phyloP scores from a whole-genome alignment of 208 protist genomes.

The Trypanosoma lewisi region DNA sequence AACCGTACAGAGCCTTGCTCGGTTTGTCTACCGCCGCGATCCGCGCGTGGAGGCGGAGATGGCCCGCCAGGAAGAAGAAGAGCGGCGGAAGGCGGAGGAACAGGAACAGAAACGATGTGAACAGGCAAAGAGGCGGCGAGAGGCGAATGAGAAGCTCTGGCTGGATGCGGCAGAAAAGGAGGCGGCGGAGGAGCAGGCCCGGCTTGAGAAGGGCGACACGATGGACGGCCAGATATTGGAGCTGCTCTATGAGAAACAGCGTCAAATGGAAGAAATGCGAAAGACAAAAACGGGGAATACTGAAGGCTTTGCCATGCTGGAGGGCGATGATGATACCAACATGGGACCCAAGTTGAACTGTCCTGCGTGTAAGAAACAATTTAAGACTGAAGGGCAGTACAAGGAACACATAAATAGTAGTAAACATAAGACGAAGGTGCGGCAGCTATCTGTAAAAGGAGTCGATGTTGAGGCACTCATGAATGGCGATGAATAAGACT shows the following conservation, averaged over 20 bases:
- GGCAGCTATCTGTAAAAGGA: conserved; percentile 79
- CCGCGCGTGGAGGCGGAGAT: conserved; percentile 75
- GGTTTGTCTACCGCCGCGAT: conserved; percentile 86
- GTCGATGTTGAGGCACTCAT: conserved; percentile 73
- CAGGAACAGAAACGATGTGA: conserved; percentile 54
- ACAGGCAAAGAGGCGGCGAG: conserved; percentile 49
- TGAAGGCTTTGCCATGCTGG: conserved; percentile 75
- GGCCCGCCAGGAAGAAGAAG: conserved; percentile 56
- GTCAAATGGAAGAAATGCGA: conserved; percentile 59
- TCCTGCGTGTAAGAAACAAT: conserved; percentile 86
- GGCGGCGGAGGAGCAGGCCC: conserved; percentile 62
- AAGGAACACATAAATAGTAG: conserved; percentile 86
- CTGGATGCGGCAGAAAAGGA: conserved; percentile 82
- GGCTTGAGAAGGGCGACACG: conserved; percentile 65
- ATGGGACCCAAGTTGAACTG: conserved; percentile 46
- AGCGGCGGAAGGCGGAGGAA: conserved; percentile 51
- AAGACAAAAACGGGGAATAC: conserved; percentile 39
- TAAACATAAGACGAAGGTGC: conserved; percentile 89
- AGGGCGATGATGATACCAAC: conserved; percentile 32
- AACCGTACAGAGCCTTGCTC: conserved; percentile 67
- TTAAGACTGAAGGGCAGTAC: conserved; percentile 79
- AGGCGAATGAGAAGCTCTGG: conserved; percentile 82
- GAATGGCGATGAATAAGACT: conserved; percentile 35
- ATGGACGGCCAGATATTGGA: conserved; percentile 77
- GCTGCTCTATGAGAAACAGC: conserved; percentile 85